Conservation (phyloP, 2,329 filamentous ascomycete species). For the Setomelanomma holmii region DNA sequence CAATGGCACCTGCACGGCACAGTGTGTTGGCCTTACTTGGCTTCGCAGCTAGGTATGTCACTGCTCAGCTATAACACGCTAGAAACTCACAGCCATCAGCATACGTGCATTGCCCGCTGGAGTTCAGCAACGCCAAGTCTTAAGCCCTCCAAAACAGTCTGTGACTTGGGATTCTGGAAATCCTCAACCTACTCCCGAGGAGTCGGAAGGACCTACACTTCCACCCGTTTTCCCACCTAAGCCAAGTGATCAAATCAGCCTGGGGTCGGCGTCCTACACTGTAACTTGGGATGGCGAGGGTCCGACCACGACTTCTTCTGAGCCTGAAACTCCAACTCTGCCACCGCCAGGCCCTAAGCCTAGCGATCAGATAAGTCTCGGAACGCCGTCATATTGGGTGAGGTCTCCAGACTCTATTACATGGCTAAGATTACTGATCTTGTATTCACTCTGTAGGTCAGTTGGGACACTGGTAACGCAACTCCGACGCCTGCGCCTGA, state of each 20-base stretch:
- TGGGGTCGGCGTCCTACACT: constrained; percentile 6
- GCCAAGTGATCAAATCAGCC: constrained; percentile 13
- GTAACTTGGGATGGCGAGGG: constrained; percentile 10
- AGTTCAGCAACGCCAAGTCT: constrained; percentile 23
- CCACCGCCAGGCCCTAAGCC: background rate
- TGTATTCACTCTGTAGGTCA: background rate
- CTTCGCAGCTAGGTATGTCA: constrained; percentile 32
- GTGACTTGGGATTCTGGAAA: constrained; percentile 24
- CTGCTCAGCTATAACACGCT: background rate
- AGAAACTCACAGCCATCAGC: constrained; percentile 17
- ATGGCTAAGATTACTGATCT: background rate
- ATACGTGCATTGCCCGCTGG: constrained; percentile 28
- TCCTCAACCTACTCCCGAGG: constrained; percentile 14
- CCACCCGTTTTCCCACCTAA: constrained; percentile 13
- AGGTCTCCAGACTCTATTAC: background rate
- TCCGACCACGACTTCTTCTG: background rate
- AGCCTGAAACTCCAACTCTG: background rate
- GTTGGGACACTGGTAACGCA: constrained; percentile 12
- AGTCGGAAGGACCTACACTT: constrained; percentile 9
- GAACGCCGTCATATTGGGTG: constrained; percentile 13
- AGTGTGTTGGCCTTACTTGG: constrained; percentile 34
- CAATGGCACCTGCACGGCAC: constrained; percentile 34
- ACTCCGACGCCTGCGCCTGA: constrained; percentile 3
- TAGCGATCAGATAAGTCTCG: constrained; percentile 16
- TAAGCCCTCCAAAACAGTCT: constrained; percentile 23